Percentiles rank a stretch among this genome's conserved stretches.
Evolutionary conservation across 2,329 filamentous ascomycete genomes (phyloP).

Genomic region (Coleophoma crateriformis): DNA sequence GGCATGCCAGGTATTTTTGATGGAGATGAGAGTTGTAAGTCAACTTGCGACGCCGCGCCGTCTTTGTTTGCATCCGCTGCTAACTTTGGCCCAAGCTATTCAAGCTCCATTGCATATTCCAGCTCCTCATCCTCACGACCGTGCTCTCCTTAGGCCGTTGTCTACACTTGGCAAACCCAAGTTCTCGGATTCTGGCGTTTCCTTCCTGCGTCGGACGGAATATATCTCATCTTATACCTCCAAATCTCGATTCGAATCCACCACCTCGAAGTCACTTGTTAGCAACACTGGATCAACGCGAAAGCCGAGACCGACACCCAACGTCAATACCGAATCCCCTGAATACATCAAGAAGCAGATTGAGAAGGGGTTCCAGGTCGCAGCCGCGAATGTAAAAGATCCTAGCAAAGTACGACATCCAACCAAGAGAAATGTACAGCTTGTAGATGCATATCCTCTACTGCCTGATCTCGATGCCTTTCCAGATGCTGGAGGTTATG

Average conservation of each 20-base stretch:
- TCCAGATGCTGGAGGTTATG: slow-evolving; percentile 64
- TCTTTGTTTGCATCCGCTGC: slow-evolving; percentile 5
- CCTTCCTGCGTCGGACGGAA: slow-evolving; percentile 92
- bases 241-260: slow-evolving; percentile 44
- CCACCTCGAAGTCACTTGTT: slow-evolving; percentile 46
- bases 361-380: slow-evolving; percentile 52
- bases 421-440: slow-evolving; percentile 46
- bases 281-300: slow-evolving; percentile 27
- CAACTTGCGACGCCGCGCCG: slow-evolving; percentile 18
- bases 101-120: slow-evolving; percentile 70
- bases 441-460: slow-evolving; percentile 55
- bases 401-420: slow-evolving; percentile 50
- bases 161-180: slow-evolving; percentile 81
- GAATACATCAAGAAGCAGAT: slow-evolving; percentile 65
- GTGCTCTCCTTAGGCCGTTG: slow-evolving; percentile 75
- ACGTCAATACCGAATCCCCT: slow-evolving; percentile 51
- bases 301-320: slow-evolving; percentile 38
- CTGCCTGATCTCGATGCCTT: slow-evolving; percentile 64
- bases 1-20: slow-evolving; percentile 94
- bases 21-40: slow-evolving; percentile 84
- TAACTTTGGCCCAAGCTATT: slow-evolving; percentile 54
- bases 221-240: slow-evolving; percentile 69
- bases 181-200: slow-evolving; percentile 70
- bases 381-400: slow-evolving; percentile 48
- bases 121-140: slow-evolving; percentile 75